Evolutionary conservation across 257 asterid genomes (phyloP), one percentile per base, ranked within the genome.

Genomic region (Prunella vulgaris): DNA sequence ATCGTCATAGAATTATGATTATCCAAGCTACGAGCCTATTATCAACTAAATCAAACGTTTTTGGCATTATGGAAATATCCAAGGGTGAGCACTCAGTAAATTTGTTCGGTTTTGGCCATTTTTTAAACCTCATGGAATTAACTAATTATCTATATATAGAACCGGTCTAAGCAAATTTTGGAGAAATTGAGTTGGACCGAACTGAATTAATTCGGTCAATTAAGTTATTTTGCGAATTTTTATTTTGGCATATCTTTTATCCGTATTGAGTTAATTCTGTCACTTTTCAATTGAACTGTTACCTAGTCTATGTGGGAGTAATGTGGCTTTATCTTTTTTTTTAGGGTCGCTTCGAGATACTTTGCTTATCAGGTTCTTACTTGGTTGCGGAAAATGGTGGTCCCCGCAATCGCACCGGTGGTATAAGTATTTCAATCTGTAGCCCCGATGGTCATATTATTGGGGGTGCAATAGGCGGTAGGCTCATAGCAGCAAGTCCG

Each of bases 381-480:
- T 75, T 88, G 80, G 78, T 86, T 27, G 73, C 87, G 69, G 90
- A 86, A 79, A 84, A 64, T 79, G 87, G 90, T 57, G 89, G 87
- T 38, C 90, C 86, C 10, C 82, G 75, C 82, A 79, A 84, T 67
- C 86, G 93, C 35, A 84, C 87, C 14, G 96, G 96, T 53, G 96
- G 96, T 32, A 71, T 88, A 70, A 88, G 93, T 77, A 80, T 88
- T 75, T 88, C 93, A 1, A 82, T 88, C 67, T 77, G 90, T 73
- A 83, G 87, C 54, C 89, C 93, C 3, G 90, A 86, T 56, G 93
- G 96, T 17, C 92, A 84, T 42, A 80, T 88, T 22, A 60, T 84
- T 3, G 93, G 96, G 22, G 96, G 96, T 35, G 96, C 96, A 12
- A 73, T 87, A 30, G 92, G 96, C 3, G 95, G 96, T 72, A 84